Conservation (phyloP, 352 stramenopile genomes). For the Phytopythium delawarense region DNA sequence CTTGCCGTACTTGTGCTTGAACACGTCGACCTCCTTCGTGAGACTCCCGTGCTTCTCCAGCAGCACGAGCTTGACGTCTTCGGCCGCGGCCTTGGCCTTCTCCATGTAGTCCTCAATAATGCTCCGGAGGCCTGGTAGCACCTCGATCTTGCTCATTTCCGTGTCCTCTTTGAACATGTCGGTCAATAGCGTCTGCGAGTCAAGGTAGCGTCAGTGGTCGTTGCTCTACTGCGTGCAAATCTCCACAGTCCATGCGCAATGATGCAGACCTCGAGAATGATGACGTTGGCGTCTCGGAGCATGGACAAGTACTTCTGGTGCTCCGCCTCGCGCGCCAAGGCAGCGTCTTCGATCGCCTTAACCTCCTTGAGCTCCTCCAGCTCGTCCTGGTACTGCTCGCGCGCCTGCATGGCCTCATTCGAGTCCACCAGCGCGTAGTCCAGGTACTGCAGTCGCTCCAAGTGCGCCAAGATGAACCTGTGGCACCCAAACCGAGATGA, state of each 20-base stretch:
- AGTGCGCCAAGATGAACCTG: constrained; percentile 87
- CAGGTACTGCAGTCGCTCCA: constrained; percentile 92
- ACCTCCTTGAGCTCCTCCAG: constrained; percentile 80
- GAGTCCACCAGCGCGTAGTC: constrained; percentile 90
- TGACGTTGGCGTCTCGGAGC: constrained; percentile 84
- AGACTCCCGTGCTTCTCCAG: constrained; percentile 67
- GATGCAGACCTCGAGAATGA: constrained; percentile 64
- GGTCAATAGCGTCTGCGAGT: constrained; percentile 65
- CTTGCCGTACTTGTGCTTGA: constrained; percentile 56
- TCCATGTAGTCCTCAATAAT: constrained; percentile 90
- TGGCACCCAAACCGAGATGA: not conserved
- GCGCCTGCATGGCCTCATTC: constrained; percentile 67
- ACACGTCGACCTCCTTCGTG: constrained; percentile 53
- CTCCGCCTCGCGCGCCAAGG: constrained; percentile 65
- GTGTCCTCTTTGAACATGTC: constrained; percentile 93
- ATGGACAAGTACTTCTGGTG: constrained; percentile 77
- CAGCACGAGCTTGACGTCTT: constrained; percentile 79
- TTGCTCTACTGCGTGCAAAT: not conserved
- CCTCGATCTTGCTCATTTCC: constrained; percentile 90
- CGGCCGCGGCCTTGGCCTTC: constrained; percentile 71
- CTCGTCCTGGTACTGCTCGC: constrained; percentile 90
- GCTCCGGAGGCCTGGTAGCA: constrained; percentile 85
- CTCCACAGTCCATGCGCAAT: not conserved
- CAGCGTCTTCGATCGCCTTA: constrained; percentile 83
- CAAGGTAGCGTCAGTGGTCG: not conserved